phyloP scores from a whole-genome alignment of 1,284 basidiomycete genomes.

The Ustilago xerochloae region DNA sequence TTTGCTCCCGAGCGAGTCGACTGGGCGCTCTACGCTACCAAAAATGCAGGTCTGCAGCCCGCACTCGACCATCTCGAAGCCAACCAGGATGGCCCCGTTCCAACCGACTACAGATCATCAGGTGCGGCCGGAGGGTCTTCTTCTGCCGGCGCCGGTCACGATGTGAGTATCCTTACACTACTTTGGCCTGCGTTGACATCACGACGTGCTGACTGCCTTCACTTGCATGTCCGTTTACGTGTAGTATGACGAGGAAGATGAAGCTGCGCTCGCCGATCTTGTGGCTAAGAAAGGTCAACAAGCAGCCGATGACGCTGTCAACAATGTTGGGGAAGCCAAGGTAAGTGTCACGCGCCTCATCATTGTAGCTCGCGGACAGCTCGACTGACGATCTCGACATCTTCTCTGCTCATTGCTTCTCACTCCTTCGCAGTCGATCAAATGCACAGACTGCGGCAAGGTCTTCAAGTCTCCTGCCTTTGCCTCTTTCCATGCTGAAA shows the following conservation, averaged over 20 bases:
- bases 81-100: constrained; percentile 59
- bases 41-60: constrained; percentile 55
- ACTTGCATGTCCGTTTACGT: not conserved
- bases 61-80: constrained; percentile 66
- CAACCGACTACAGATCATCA: constrained; percentile 47
- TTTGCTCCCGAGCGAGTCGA: constrained; percentile 63
- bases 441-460: constrained; percentile 64
- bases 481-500: constrained; percentile 93
- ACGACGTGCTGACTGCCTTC: not conserved
- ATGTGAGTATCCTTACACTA: constrained; percentile 18
- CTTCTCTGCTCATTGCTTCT: no score
- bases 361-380: not conserved
- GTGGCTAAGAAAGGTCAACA: constrained; percentile 52
- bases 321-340: constrained; percentile 52
- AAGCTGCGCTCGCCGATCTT: constrained; percentile 55
- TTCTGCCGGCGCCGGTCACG: constrained; percentile 25
- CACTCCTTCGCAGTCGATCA: constrained; percentile 49
- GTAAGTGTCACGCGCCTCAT: constrained; percentile 16
- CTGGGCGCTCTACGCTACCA: constrained; percentile 63
- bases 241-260: constrained; percentile 60
- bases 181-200: not conserved
- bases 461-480: constrained; percentile 80
- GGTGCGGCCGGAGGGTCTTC: constrained; percentile 11
- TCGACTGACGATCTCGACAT: not conserved
- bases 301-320: constrained; percentile 49